These are phyloP conservation scores for Colletotrichum melonis DNA, from an alignment of 2,329 filamentous ascomycete species.

Conservation along the genomic window DNA sequence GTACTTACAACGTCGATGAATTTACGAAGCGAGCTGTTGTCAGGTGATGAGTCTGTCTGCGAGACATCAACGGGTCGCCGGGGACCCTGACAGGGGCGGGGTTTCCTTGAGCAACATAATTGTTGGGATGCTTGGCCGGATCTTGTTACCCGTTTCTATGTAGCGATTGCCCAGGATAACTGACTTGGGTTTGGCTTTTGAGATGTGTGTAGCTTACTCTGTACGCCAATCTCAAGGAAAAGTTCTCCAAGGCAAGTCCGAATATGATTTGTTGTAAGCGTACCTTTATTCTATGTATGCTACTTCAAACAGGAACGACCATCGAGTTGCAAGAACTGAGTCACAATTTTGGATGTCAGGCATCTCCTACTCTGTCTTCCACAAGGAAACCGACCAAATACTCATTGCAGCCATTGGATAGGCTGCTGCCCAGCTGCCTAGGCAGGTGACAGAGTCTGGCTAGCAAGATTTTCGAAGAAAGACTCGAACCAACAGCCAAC, in stretches of 20 bases:
- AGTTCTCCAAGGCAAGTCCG: not conserved
- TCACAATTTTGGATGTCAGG: not conserved
- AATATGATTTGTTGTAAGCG: not conserved
- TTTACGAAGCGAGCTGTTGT: not conserved
- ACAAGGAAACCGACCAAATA: not conserved
- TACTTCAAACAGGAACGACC: not conserved
- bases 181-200: not conserved
- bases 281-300: not conserved
- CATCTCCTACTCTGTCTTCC: not conserved
- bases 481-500: slow-evolving; percentile 4
- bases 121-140: not conserved
- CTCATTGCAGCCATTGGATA: not conserved
- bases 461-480: not conserved
- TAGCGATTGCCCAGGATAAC: not conserved
- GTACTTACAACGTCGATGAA: not conserved
- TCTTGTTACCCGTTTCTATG: not conserved
- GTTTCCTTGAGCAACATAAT: not conserved
- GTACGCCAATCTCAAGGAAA: not conserved
- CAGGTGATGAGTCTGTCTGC: slow-evolving; percentile 7
- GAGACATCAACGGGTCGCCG: not conserved
- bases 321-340: not conserved
- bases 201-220: no score
- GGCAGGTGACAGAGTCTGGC: not conserved
- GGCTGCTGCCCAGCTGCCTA: not conserved
- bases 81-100: not conserved